These are phyloP conservation scores for Pilaira anomala DNA, from an alignment of 192 early-diverging fungal species.

Conservation along the genomic window DNA sequence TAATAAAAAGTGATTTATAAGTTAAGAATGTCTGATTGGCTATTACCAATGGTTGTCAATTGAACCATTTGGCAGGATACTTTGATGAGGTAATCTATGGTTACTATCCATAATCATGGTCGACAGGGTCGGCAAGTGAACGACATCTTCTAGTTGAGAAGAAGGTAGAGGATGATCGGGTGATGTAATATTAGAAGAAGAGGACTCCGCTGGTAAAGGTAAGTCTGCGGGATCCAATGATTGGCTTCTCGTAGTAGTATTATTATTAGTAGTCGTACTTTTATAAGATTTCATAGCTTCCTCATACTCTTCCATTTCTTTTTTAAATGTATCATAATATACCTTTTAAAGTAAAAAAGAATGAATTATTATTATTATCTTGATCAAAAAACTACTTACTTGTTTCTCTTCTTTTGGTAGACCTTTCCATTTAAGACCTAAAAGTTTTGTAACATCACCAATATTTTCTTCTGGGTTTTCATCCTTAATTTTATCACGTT, in stretches of 20 bases:
- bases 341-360: constrained; percentile 1
- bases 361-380: not conserved
- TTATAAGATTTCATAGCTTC: constrained; percentile 34
- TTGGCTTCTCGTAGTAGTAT: not conserved
- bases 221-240: not conserved
- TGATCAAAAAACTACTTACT: constrained; percentile 13
- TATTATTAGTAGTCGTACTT: not conserved
- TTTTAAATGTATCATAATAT: constrained; percentile 35
- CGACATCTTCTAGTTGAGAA: not conserved
- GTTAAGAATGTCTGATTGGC: not conserved
- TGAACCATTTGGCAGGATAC: not conserved
- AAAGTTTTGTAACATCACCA: constrained; percentile 37
- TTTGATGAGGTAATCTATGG: no score
- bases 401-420: constrained; percentile 39
- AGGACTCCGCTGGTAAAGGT: not conserved
- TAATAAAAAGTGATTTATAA: no score
- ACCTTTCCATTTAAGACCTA: constrained; percentile 44
- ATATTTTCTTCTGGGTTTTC: constrained; percentile 37
- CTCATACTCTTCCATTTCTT: constrained; percentile 35
- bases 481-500: constrained; percentile 45
- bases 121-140: not conserved
- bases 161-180: not conserved
- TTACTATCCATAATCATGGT: not conserved
- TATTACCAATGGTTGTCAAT: not conserved
- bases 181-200: not conserved